phyloP scores from a whole-genome alignment of 306 rosid species.

The Ceratonia siliqua region DNA sequence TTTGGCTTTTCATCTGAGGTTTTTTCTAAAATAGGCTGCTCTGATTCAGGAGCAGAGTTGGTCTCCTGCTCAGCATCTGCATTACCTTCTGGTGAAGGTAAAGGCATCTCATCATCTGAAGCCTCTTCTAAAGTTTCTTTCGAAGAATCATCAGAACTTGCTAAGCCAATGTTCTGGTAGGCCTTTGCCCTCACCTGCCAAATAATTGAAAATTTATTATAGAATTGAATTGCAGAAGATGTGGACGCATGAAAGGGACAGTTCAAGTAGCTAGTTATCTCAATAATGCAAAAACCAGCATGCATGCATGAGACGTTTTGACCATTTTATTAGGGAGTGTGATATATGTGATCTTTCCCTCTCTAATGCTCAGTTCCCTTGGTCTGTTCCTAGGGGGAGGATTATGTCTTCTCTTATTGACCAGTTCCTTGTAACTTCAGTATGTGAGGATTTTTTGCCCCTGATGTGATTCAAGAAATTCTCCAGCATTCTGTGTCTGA shows the following conservation, averaged over 20 bases:
- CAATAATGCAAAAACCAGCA: constrained; percentile 22
- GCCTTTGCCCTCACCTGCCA: constrained; percentile 71
- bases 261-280: constrained; percentile 7
- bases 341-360: no score
- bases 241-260: not conserved
- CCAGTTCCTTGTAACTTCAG: no score
- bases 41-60: constrained; percentile 55
- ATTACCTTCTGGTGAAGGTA: constrained; percentile 44
- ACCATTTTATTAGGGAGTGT: no score
- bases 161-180: constrained; percentile 44
- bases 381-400: no score
- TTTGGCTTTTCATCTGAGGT: constrained; percentile 52
- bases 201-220: constrained; percentile 35
- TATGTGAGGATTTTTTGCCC: no score
- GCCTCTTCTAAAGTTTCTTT: constrained; percentile 71
- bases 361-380: no score
- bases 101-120: constrained; percentile 69
- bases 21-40: constrained; percentile 47
- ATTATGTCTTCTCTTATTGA: no score
- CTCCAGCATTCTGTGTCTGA: no score
- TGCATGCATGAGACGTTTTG: no score
- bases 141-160: constrained; percentile 71
- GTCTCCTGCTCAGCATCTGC: constrained; percentile 58
- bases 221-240: constrained; percentile 23
- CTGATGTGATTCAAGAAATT: no score